Base-by-base conservation (phyloP, 2,329 filamentous ascomycete genomes). In the Trichophyton verrucosum region DNA sequence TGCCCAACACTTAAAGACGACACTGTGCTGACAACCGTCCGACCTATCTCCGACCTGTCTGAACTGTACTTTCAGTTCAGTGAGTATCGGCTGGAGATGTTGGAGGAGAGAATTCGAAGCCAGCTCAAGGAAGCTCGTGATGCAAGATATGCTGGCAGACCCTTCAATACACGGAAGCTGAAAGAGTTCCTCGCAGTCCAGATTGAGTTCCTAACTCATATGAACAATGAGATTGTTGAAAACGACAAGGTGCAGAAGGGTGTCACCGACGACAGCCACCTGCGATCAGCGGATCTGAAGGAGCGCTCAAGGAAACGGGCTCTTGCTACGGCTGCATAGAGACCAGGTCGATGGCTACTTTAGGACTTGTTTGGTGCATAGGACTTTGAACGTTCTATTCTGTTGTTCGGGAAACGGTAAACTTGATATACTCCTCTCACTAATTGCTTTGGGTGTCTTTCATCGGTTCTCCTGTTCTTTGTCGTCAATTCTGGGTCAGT, bases 11-110 rank as follows among this genome's bases (percentile, higher is more conserved):
- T 82, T 47, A 77, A 76, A 15, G 85, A 87, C 66, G 83, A 86
- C 65, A 81, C 81, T 1, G 81, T 82, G 2, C 75, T 87, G 46
- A 82, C 78, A 2, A 85, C 81, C 0, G 80, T 86, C 13, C 80
- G 83, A 0, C 75, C 75, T 0, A 81, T 86, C 63, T 85, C 82
- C 2, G 74, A 85, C 63, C 72, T 83, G 1, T 73, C 75, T 0
- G 78, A 82, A 65, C 74, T 86, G 2, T 87, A 87, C 71, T 77
- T 78, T 60, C 80, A 85, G 68, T 87, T 82, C 69, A 74, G 76
- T 7, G 78, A 83, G 65, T 87, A 87, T 69, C 80, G 84, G 1
- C 76, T 86, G 3, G 80, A 85, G 65, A 83, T 85, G 15, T 73
- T 86, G 15, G 80, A 85, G 68, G 81, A 85, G 68, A 79, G 83